A percentile compares a stretch with the other conserved stretches of the same genome.
Evolutionary conservation across 1,284 basidiomycete genomes (phyloP).

Genomic region (Trichosporon coremiiforme): DNA sequence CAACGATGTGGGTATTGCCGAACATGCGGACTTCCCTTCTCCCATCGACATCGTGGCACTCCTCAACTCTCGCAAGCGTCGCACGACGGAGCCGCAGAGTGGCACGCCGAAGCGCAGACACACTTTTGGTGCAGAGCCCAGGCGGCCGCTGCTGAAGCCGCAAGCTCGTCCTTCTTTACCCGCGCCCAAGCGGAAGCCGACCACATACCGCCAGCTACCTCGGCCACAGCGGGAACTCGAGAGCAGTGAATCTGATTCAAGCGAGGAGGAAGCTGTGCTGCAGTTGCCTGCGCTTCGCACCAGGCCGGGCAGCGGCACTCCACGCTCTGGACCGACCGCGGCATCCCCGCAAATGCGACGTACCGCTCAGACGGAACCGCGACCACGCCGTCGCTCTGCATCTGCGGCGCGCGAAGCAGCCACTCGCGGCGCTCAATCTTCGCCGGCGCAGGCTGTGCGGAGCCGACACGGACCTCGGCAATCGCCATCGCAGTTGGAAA

Average conservation of each 20-base stretch:
- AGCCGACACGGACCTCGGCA: not conserved
- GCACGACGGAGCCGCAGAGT: not conserved
- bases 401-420: not conserved
- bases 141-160: not conserved
- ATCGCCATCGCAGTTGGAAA: not conserved
- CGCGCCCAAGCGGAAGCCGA: not conserved
- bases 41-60: not conserved
- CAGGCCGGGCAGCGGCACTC: no score
- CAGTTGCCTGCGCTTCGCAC: not conserved
- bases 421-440: not conserved
- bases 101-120: not conserved
- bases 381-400: not conserved
- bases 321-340: not conserved
- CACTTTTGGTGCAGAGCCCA: not conserved
- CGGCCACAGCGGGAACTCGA: not conserved
- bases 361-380: not conserved
- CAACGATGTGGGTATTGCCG: not conserved
- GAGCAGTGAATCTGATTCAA: not conserved
- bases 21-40: not conserved
- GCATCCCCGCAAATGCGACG: not conserved
- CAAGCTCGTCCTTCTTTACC: not conserved
- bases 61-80: not conserved
- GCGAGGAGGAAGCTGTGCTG: not conserved
- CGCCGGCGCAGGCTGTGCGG: not conserved
- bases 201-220: not conserved